Evolutionary conservation across 2,329 filamentous ascomycete genomes (phyloP).

Genomic region (Nemania sp.): DNA sequence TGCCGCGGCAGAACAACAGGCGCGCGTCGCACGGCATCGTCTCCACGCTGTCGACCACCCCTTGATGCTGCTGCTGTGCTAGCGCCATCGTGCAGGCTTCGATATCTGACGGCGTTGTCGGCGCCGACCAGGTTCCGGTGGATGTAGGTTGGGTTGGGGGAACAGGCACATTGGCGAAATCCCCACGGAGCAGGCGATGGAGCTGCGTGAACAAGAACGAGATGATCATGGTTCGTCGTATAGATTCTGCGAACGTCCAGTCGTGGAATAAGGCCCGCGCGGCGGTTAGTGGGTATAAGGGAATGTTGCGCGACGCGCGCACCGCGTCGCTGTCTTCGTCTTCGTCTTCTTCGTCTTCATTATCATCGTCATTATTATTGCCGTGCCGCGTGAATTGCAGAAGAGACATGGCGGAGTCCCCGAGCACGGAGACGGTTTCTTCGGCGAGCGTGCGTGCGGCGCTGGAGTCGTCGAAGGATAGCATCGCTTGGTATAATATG

Average conservation of each 20-base stretch:
- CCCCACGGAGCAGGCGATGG: constrained; percentile 16
- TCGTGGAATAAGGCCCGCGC: constrained; percentile 23
- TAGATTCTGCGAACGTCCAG: constrained; percentile 26
- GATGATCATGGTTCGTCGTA: constrained; percentile 21
- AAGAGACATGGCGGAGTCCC: constrained; percentile 16
- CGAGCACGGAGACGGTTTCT: constrained; percentile 11
- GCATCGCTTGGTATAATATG: constrained; percentile 26
- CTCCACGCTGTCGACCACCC: too few relatives aligned
- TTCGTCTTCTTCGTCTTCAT: neutral
- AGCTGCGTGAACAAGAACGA: constrained; percentile 21
- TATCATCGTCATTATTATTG: neutral
- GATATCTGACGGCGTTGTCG: neutral
- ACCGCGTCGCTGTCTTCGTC: neutral
- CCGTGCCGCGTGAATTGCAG: constrained; percentile 6
- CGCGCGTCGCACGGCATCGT: neutral
- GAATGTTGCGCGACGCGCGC: constrained; percentile 13
- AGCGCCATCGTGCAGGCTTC: too few relatives aligned
- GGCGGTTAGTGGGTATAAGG: constrained; percentile 17
- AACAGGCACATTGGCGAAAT: constrained; percentile 5
- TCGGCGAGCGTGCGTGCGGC: constrained; percentile 11
- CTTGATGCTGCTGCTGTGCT: too few relatives aligned
- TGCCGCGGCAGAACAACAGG: constrained; percentile 15
- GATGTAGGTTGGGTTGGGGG: neutral
- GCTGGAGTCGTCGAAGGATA: constrained; percentile 25
- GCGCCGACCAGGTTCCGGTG: neutral